Base-by-base conservation (phyloP, 2,329 filamentous ascomycete species). In the Aspergillus udagawae region DNA sequence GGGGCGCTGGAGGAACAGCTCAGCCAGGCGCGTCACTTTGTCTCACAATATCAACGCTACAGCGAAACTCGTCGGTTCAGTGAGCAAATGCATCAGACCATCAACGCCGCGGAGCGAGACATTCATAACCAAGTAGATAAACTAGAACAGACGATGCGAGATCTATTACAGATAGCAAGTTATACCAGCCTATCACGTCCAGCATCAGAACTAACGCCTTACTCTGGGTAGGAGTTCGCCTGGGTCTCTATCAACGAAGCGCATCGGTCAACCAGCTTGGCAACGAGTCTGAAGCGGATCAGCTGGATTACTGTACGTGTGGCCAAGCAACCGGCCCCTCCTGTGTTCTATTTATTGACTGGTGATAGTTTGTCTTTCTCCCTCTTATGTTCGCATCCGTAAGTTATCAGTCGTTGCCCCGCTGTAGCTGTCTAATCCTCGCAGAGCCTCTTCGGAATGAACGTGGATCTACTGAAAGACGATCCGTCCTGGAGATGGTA, bases 161-260 rank as follows among this genome's bases (percentile, higher is more conserved):
- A 61, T 29, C 25, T 61, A 4, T 55, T 61, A 8, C 60, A 61
- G 14, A 60, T 61, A 25, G 60, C 60, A 50, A 25, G 60, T 45
- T 4, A 23, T n/a, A 12, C 21, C 20, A 1, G 2, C 12, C 14
- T 28, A 2, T 6, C 6, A 17, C 6, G 0, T 8, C 20, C 44
- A 28, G 17, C 51, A 4, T 28, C 21, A 23, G n/a, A 42, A 21
- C 51, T 52, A 27, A 52, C 38, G 25, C 54, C 23, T 12, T 38
- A 5, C 5, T 17, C 3, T 7, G 14, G 9, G 21, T 35, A 61
- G 60, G 60, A 61, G 53, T 61, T 61, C 52, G 60, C 60, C 8
- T 61, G 60, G 60, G 57, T 59, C 2, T 54, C 60, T 14, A 61
- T 61, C 28, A 61, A 61, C 27, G 60, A 61, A 52, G 60, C 60